These are phyloP conservation scores for Metschnikowia anglica DNA, from an alignment of 805 yeast genomes.

Conservation along the genomic window DNA sequence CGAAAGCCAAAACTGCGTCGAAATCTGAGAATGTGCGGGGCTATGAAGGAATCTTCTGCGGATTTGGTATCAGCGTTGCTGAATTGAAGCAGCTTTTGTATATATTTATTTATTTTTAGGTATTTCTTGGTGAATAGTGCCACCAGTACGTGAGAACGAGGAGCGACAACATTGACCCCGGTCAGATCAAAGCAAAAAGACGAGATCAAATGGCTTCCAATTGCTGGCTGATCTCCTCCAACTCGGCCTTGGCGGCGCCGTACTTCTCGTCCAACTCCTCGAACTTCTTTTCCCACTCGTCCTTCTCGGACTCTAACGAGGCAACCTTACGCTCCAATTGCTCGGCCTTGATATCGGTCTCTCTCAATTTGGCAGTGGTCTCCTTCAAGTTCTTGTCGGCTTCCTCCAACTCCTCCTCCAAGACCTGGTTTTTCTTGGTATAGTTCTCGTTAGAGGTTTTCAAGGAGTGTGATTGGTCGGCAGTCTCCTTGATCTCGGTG, in stretches of 20 bases:
- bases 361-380: slow-evolving; percentile 91
- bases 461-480: slow-evolving; percentile 87
- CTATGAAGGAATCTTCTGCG: too few species aligned
- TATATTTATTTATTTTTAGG: too few species aligned
- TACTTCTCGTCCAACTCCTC: slow-evolving; percentile 85
- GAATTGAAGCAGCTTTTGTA: too few species aligned
- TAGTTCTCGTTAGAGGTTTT: slow-evolving; percentile 87
- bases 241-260: slow-evolving; percentile 82
- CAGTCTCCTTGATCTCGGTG: slow-evolving; percentile 74
- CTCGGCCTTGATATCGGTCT: slow-evolving; percentile 93
- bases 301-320: slow-evolving; percentile 89
- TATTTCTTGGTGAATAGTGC: too few species aligned
- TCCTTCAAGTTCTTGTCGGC: slow-evolving; percentile 89
- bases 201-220: slow-evolving; percentile 65
- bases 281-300: slow-evolving; percentile 77
- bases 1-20: too few species aligned
- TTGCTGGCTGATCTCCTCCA: slow-evolving; percentile 95
- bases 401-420: slow-evolving; percentile 89
- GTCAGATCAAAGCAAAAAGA: not conserved
- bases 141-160: too few species aligned
- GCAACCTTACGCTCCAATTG: slow-evolving; percentile 92
- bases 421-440: slow-evolving; percentile 82
- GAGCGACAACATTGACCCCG: too few species aligned
- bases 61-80: too few species aligned
- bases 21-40: too few species aligned